Base-by-base conservation (phyloP, 208 protist genomes). In the Crithidia acanthocephali region DNA sequence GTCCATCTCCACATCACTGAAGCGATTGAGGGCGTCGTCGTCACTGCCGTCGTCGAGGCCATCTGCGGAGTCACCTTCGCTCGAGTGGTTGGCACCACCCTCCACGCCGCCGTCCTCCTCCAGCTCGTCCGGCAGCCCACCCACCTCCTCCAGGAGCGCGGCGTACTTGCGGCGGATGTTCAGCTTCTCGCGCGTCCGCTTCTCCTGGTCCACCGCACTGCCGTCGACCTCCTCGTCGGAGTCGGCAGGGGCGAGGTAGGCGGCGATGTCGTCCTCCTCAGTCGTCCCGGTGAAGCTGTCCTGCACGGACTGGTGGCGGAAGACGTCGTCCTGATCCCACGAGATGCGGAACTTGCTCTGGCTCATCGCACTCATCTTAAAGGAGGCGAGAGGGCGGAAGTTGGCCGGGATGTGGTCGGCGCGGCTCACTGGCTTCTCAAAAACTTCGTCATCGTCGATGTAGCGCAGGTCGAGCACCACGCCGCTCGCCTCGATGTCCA, bases 391-490 rank as follows among this genome's bases (percentile, higher is more conserved):
- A 20, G 93, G 90, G 48, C 80, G 81, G 78, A 95, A 97, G 72
- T 92, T 89, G 7, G 89, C 60, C 11, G 90, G 90, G 56, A 96
- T 92, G 44, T 75, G 22, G 63, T 91, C 85, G 2, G 87, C 87
- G 28, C 69, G 57, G 51, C 82, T 85, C 2, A 92, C 86, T 15
- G 88, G 88, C 6, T 55, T n/a, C 52, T 89, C 88, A 69, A 97
- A 96, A 6, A 59, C 73, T 42, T 95, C 88, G 22, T 98, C 93
- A 68, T 99, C 98, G 30, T 98, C 98, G 37, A 99, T 85, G 76
- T 98, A 99, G 75, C 97, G 94, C 33, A 99, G 79, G 69, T 99
- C 98, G 13, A 99, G 79, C 13, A 97, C 72, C 55, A 98, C 98
- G 37, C 94, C 92, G 63, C 91, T 98, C 20, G 93, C 90, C 80